Evolutionary conservation across 192 early-diverging fungal species (phyloP).

Genomic region (Coemansia sp.): DNA sequence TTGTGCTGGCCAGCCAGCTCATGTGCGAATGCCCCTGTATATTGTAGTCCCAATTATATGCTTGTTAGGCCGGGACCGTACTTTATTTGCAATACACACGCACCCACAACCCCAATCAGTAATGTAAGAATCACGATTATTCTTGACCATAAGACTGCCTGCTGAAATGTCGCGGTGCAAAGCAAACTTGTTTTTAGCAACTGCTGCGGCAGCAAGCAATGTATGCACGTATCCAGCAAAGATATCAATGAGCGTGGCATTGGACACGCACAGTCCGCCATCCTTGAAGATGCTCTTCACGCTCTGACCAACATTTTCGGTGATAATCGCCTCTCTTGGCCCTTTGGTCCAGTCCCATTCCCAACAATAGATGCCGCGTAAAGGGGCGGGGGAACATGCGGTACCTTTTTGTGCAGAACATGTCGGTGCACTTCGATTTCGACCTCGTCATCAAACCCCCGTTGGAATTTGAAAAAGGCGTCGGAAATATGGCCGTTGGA

Average conservation of each 20-base stretch:
- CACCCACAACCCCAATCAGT: constrained; percentile 1
- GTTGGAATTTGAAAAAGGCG: background rate
- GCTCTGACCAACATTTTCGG: background rate
- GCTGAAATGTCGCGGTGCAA: constrained; percentile 5
- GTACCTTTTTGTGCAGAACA: background rate
- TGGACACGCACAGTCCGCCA: no score
- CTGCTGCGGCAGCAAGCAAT: background rate
- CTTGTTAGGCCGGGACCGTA: background rate
- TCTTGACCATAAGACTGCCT: background rate
- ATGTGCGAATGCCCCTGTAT: background rate
- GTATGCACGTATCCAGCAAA: constrained; percentile 13
- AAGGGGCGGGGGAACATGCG: background rate
- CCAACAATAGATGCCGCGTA: background rate
- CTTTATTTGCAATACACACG: background rate
- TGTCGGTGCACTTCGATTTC: background rate
- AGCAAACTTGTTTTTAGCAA: background rate
- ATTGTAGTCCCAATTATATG: background rate
- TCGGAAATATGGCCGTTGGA: no score
- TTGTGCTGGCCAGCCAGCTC: no score
- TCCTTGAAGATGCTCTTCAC: background rate
- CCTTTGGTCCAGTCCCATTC: background rate
- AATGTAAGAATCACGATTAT: background rate
- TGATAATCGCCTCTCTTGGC: background rate
- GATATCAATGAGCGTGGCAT: background rate
- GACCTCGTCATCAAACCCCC: background rate